Percentiles rank a stretch among this genome's conserved stretches.
These are phyloP conservation scores for Parsonsia alboflavescens DNA, from an alignment of 257 asterid genomes.

Conservation along the genomic window DNA sequence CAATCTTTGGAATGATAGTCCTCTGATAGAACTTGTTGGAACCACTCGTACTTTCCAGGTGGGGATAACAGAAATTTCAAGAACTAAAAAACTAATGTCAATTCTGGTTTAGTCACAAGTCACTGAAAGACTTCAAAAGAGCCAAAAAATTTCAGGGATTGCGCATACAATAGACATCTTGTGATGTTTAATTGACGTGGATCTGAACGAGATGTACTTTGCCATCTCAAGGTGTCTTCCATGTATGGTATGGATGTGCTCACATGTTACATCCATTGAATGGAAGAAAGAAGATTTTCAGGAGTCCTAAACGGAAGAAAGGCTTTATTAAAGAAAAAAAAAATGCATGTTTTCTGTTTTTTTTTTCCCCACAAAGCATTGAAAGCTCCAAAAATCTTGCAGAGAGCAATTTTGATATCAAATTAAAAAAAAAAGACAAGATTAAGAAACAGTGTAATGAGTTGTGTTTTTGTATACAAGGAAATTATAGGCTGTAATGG, in stretches of 20 bases:
- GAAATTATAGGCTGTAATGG: not conserved
- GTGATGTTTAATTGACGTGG: no score
- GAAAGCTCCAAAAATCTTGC: not conserved
- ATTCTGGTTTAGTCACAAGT: no score
- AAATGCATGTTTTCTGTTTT: not conserved
- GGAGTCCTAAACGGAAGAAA: not conserved
- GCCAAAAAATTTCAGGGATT: no score
- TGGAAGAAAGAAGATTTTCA: not conserved
- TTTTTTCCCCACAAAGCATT: not conserved
- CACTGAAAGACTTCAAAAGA: no score
- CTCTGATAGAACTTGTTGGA: no score
- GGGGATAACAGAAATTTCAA: no score
- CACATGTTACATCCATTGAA: not conserved
- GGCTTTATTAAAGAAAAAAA: not conserved
- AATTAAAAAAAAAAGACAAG: not conserved
- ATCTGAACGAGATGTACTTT: no score
- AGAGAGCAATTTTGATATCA: not conserved
- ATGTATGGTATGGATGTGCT: constrained; percentile 12
- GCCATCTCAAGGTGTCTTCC: no score
- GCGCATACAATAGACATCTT: no score
- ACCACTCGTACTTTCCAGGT: no score
- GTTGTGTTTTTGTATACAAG: not conserved
- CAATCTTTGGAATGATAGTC: no score
- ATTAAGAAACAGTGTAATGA: not conserved
- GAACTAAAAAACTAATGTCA: no score